Conservation (phyloP, 495 filamentous ascomycete species). For the Penicillium steckii region DNA sequence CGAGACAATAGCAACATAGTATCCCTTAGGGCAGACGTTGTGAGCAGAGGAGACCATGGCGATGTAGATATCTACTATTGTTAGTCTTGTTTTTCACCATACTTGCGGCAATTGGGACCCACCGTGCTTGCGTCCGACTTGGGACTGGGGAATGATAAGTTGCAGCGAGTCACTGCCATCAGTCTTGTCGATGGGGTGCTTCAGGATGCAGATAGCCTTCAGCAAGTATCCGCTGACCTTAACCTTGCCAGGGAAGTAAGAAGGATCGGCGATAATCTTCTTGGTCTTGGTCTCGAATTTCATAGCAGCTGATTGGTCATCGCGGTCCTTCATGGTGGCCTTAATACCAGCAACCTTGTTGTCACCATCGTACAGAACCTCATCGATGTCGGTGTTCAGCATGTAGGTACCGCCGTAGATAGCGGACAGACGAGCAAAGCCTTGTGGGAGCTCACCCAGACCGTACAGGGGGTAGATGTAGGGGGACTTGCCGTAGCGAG, state of each 20-base stretch:
- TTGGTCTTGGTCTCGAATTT: slow-evolving; percentile 94
- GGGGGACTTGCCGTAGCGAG: slow-evolving; percentile 95
- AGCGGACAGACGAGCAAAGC: slow-evolving; percentile 94
- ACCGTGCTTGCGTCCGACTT: slow-evolving; percentile 94
- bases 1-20: slow-evolving; percentile 97
- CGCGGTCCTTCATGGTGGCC: slow-evolving; percentile 87
- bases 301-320: slow-evolving; percentile 76
- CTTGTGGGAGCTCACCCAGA: slow-evolving; percentile 94
- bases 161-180: slow-evolving; percentile 89
- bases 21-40: slow-evolving; percentile 98
- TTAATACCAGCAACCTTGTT: slow-evolving; percentile 93
- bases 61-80: slow-evolving; percentile 84
- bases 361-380: slow-evolving; percentile 74
- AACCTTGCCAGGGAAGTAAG: slow-evolving; percentile 91
- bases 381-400: slow-evolving; percentile 92
- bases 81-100: slow-evolving; percentile 23
- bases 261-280: slow-evolving; percentile 94
- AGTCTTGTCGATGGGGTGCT: slow-evolving; percentile 87
- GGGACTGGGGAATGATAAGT: slow-evolving; percentile 95
- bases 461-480: slow-evolving; percentile 99
- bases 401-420: slow-evolving; percentile 99
- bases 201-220: slow-evolving; percentile 95
- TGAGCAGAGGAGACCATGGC: slow-evolving; percentile 93
- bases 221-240: slow-evolving; percentile 84
- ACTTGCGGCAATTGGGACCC: slow-evolving; percentile 19